Base-by-base conservation (phyloP, 2,329 filamentous ascomycete species). In the Diaporthe helianthi region DNA sequence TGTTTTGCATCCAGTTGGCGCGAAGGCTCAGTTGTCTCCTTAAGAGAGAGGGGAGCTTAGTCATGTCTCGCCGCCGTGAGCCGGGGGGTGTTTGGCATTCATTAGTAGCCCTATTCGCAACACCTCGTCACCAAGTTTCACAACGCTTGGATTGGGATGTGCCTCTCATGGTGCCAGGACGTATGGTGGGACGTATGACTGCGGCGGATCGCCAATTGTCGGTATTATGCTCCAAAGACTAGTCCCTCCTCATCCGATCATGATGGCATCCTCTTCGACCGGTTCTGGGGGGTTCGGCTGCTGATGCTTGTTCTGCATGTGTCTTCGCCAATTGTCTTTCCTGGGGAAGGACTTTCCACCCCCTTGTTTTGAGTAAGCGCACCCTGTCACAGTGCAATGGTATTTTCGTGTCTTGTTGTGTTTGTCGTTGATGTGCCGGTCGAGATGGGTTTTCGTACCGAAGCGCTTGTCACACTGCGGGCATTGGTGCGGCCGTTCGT, bases 251-350 rank as follows among this genome's bases (percentile, higher is more conserved):
- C 49, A 54, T 54, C 64, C 67, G 17, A 46, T 53, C 69, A 71
- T 71, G 3, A 81, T 79, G 2, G 78, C 75, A 29, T 79, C 77
- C 69, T 83, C 83, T 19, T 78, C 77, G 64, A 82, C 79, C 17
- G 83, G 78, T 22, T 83, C 82, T 19, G 82, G 80, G 1, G 83
- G 82, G 7, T 83, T 82, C 70, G 83, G 76, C 44, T 82, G 75
- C 19, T 72, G 69, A 73, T 89, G 87, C 73, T 88, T 89, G 76
- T 88, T 89, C 44, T 83, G 80, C 86, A 89, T 89, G 74, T 89
- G 87, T 68, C 87, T 79, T 73, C 86, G 84, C 87, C 87, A 89
- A 76, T 89, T 89, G 74, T 89, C 87, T 74, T 89, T 89, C 65
- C 87, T 80, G 1, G 87, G 86, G 72, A 89, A 89, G 0, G 84